A percentile compares a stretch with the other conserved stretches of the same genome.
phyloP scores from a whole-genome alignment of 345 rosid genomes.

The Cardiospermum halicacabum region DNA sequence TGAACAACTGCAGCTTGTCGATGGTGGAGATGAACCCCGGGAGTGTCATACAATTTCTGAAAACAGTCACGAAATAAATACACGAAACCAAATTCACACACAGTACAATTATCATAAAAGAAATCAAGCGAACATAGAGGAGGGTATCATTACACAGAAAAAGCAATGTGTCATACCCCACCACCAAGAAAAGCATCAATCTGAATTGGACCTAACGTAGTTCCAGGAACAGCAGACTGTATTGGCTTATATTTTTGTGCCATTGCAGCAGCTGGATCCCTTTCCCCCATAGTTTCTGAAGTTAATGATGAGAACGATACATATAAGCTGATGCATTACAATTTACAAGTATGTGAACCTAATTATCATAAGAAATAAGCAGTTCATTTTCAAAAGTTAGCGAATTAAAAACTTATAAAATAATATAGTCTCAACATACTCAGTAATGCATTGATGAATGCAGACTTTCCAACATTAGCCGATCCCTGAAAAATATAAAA shows the following conservation, averaged over 20 bases:
- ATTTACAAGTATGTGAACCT: no score
- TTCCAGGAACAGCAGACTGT: conserved; percentile 98
- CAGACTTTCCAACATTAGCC: conserved; percentile 98
- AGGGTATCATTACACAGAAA: conserved; percentile 7
- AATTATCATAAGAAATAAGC: neutral
- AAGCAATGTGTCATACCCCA: conserved; percentile 51
- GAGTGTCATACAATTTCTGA: conserved; percentile 86
- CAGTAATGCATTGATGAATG: conserved; percentile 82
- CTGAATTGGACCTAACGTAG: conserved; percentile 92
- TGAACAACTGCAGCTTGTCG: conserved; percentile 96
- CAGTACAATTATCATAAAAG: conserved; percentile 2
- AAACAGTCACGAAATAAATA: neutral
- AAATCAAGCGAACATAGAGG: conserved; percentile 1
- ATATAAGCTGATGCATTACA: neutral
- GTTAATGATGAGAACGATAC: neutral
- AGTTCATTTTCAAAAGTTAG: no score
- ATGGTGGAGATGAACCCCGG: conserved; percentile 96
- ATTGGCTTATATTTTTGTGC: conserved; percentile 85
- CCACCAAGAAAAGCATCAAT: conserved; percentile 90
- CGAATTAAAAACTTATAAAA: no score
- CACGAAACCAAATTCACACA: neutral
- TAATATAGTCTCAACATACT: conserved; percentile 46
- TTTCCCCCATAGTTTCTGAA: conserved; percentile 71
- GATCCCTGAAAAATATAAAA: conserved; percentile 52
- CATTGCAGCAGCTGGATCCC: conserved; percentile 90